Percentiles rank a stretch among this genome's conserved stretches.
phyloP scores from a whole-genome alignment of 805 yeast genomes.

The Pichia thaimueangensis region DNA sequence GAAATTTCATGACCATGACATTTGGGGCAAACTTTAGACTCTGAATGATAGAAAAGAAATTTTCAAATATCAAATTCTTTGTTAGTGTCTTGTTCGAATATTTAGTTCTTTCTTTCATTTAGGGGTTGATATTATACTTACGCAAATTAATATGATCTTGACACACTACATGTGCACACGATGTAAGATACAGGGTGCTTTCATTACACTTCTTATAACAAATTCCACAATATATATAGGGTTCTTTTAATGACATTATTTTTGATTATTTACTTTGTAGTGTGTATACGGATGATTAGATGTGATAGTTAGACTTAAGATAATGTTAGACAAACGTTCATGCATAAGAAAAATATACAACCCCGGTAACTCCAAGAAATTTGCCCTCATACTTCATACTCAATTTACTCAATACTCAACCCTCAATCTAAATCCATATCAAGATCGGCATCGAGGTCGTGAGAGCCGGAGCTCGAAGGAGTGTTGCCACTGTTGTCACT shows the following conservation, averaged over 20 bases:
- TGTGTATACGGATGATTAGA: too few species aligned
- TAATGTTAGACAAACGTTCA: too few species aligned
- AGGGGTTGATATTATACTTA: not conserved
- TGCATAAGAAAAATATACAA: too few species aligned
- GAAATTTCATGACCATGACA: conserved; percentile 2
- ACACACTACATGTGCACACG: conserved; percentile 11
- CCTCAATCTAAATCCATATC: conserved; percentile 9
- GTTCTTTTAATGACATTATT: conserved; percentile 4
- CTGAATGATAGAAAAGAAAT: not conserved
- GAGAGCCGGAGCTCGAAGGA: not conserved
- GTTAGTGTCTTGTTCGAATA: not conserved
- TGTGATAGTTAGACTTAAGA: too few species aligned
- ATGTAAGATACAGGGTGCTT: conserved; percentile 1
- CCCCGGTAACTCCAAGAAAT: too few species aligned
- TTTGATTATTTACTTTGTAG: too few species aligned
- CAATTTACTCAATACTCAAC: not conserved
- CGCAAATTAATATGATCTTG: conserved; percentile 2
- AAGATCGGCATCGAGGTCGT: conserved; percentile 7
- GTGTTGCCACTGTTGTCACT: not conserved
- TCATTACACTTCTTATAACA: conserved; percentile 2
- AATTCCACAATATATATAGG: conserved; percentile 7
- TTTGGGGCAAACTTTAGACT: not conserved
- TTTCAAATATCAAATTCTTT: not conserved
- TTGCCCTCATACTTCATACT: not conserved
- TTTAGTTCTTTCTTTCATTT: not conserved